Evolutionary conservation across 73 alveolate genomes (phyloP).

Genomic region (Paramecium pentaurelia): DNA sequence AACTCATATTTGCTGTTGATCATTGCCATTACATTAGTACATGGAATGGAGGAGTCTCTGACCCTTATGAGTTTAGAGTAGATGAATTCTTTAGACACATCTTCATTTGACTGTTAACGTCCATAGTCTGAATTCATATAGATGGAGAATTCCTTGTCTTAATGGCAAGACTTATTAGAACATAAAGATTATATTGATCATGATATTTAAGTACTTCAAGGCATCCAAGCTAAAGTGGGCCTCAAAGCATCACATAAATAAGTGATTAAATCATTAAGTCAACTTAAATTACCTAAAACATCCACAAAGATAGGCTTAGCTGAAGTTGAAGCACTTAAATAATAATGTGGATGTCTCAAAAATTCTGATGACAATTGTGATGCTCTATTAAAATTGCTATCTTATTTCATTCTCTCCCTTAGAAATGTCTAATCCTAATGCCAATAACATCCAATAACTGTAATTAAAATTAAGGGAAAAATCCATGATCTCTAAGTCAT

Average conservation of each 20-base stretch:
- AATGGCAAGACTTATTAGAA: conserved; percentile 27
- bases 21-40: neutral
- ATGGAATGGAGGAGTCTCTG: neutral
- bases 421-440: conserved; percentile 22
- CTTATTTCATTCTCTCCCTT: neutral
- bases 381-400: neutral
- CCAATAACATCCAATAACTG: conserved; percentile 34
- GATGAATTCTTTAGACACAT: neutral
- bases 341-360: conserved; percentile 8
- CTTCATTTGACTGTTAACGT: neutral
- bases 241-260: neutral
- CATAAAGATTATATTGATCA: conserved; percentile 21
- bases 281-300: conserved; percentile 6
- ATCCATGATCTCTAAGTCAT: conserved; percentile 21
- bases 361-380: conserved; percentile 11
- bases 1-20: neutral
- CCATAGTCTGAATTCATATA: neutral
- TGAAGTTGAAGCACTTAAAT: neutral
- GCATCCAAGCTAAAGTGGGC: neutral
- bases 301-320: neutral
- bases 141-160: conserved; percentile 16
- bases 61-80: conserved; percentile 9
- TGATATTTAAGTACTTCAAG: neutral
- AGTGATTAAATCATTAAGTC: neutral
- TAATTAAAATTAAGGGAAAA: conserved; percentile 24